Evolutionary conservation across 148 eudicot species (phyloP), one percentile per base, ranked within the genome.

Genomic region (Polygonum aviculare): DNA sequence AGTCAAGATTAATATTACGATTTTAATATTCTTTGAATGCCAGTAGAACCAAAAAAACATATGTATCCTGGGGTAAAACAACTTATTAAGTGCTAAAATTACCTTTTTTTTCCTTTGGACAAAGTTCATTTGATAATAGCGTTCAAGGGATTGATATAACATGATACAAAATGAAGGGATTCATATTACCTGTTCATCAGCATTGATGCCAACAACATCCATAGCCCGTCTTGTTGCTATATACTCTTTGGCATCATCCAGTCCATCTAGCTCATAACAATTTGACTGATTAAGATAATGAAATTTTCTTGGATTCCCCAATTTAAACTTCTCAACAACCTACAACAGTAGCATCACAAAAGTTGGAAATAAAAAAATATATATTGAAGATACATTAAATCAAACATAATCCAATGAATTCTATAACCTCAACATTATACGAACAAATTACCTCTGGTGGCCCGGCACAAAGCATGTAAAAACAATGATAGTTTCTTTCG

Each of bases 231-330:
- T 90, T 69, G 97, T 94, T 70, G 88, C 87, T 78, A 88, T 74
- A 79, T 89, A 94, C 82, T 90, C 98, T 74, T 89, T 83, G 60
- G 93, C 84, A 65, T 94, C 97, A 77, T 94, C 85, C 76, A 92
- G 72, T 26, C 84, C 98, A 79, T 84, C 87, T 69, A 94, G 78
- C 83, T 89, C 86, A 77, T 79, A 85, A 82, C 94, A 94, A 75
- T 88, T 86, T 77, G 97, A 85, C 81, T 94, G 98, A 83, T 94
- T 95, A 59, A 95, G 89, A 86, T 95, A 95, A 85, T 85, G 98
- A 74, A 89, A 95, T 69, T 39, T 79, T 78, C 90, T 88, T 59
- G 98, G 94, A 78, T 93, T 80, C 69, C 85, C 94, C 80, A 95
- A 69, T 82, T 92, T 95, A 81, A 85, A 89, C 75, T 78, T 90